Conservation (phyloP, 768 basidiomycete genomes). For the Mycena kentingensis region DNA sequence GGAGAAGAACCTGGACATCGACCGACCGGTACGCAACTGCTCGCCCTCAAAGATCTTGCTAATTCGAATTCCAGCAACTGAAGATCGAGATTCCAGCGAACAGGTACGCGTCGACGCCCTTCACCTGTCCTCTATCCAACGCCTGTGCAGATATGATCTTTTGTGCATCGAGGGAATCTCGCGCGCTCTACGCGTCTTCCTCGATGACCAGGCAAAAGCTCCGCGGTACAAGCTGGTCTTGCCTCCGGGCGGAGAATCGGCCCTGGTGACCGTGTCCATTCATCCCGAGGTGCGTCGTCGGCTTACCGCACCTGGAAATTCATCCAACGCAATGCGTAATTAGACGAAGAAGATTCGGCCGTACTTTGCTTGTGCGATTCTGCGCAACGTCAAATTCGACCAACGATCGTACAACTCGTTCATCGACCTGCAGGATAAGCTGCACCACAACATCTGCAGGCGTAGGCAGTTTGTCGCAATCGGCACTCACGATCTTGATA, state of each 20-base stretch:
- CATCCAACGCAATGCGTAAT: neutral
- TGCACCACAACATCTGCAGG: constrained; percentile 94
- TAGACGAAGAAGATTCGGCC: constrained; percentile 86
- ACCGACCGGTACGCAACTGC: neutral
- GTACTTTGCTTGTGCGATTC: constrained; percentile 85
- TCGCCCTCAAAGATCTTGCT: neutral
- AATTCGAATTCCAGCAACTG: constrained; percentile 64
- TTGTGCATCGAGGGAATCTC: constrained; percentile 97
- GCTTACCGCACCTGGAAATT: neutral
- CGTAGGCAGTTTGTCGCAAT: constrained; percentile 90
- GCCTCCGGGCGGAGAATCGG: constrained; percentile 66
- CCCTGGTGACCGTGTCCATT: constrained; percentile 67
- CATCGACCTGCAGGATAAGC: constrained; percentile 98
- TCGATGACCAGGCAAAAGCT: constrained; percentile 56
- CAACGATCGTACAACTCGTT: constrained; percentile 90
- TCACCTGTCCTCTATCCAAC: constrained; percentile 6
- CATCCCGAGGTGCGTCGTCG: constrained; percentile 63
- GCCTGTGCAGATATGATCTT: constrained; percentile 80
- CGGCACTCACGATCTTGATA: constrained; percentile 96
- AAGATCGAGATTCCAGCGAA: constrained; percentile 99
- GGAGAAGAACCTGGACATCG: constrained; percentile 1
- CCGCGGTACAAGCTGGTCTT: constrained; percentile 76
- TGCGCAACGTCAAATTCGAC: constrained; percentile 90
- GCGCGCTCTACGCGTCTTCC: constrained; percentile 80
- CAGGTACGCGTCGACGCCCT: constrained; percentile 48